These are phyloP conservation scores for Zalerion maritima DNA, from an alignment of 495 filamentous ascomycete species.

Conservation along the genomic window DNA sequence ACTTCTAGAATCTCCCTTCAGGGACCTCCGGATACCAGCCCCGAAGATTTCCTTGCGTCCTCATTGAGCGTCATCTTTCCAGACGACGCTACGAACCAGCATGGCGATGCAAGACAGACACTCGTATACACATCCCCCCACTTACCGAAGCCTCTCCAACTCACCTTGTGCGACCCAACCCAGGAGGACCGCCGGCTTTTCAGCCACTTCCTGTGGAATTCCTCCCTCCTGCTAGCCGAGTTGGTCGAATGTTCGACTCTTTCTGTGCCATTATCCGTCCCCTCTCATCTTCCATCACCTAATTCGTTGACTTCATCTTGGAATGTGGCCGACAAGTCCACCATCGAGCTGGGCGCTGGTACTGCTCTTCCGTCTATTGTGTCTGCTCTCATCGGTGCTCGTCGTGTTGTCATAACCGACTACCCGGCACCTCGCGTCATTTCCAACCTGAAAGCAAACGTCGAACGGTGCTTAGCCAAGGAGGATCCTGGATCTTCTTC, in stretches of 20 bases:
- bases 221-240: slow-evolving; percentile 58
- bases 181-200: slow-evolving; percentile 51
- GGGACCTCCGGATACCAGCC: slow-evolving; percentile 16
- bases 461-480: slow-evolving; percentile 36
- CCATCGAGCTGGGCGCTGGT: slow-evolving; percentile 46
- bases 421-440: slow-evolving; percentile 57
- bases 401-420: slow-evolving; percentile 53
- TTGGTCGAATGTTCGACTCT: slow-evolving; percentile 39
- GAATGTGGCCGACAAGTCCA: slow-evolving; percentile 21
- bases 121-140: slow-evolving; percentile 52
- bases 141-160: slow-evolving; percentile 26
- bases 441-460: slow-evolving; percentile 46
- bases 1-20: slow-evolving; percentile 26
- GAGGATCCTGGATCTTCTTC: slow-evolving; percentile 10
- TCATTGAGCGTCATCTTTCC: slow-evolving; percentile 60
- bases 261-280: slow-evolving; percentile 2
- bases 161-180: slow-evolving; percentile 40
- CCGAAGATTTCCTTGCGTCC: slow-evolving; percentile 51
- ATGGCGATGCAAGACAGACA: slow-evolving; percentile 54
- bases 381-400: slow-evolving; percentile 46
- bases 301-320: slow-evolving; percentile 1
- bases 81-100: slow-evolving; percentile 56
- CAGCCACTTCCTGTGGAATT: slow-evolving; percentile 78
- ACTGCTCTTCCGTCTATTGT: slow-evolving; percentile 63
- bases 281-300: slow-evolving; percentile 3